Evolutionary conservation across 2,329 filamentous ascomycete species (phyloP), one percentile per base, ranked within the genome.

Genomic region (Cladosporium sp.): DNA sequence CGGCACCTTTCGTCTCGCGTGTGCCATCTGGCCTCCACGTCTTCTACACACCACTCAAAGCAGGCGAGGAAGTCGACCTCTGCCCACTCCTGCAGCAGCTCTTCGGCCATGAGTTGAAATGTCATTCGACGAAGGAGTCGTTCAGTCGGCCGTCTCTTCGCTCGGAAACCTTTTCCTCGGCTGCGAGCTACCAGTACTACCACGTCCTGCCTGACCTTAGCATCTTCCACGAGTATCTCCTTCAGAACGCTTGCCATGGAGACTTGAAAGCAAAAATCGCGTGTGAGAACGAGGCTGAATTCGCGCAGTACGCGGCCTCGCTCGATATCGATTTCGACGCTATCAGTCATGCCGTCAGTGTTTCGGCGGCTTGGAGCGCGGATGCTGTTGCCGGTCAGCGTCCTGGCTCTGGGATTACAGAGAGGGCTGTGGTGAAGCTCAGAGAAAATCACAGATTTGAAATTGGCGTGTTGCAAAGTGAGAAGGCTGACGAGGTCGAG

Each of bases 21-120:
- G 69, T 90, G 12, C 83, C 89, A 2, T 84, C 91, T 0, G 92
- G 92, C 2, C 72, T 97, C 18, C 90, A 96, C 72, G 74, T 90
- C 20, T 87, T 87, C 61, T 90, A 85, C 64, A 87, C 85, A 0
- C 86, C 86, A 0, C 66, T 68, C 5, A 64, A 70, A 27, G 64
- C 68, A 37, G 40, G 50, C 36, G 47, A 64, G 57, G 61, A 66
- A 34, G 67, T 73, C 36, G 65, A 69, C 20, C 56, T 89, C 36
- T 90, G 85, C 64, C 65, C 73, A 5, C 64, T 82, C 24, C 65
- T 88, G n/a, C 76, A 78, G 50, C 71, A 72, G 39, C 63, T 78
- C 1, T 84, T 90, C 60, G 79, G 77, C 1, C 51, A 67, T 3
- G 64, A 71, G 2, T 58, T 84, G 18, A 76, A 80, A 61, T 90